Evolutionary conservation across 257 asterid genomes (phyloP).

Genomic region (Solanum dulcamara): DNA sequence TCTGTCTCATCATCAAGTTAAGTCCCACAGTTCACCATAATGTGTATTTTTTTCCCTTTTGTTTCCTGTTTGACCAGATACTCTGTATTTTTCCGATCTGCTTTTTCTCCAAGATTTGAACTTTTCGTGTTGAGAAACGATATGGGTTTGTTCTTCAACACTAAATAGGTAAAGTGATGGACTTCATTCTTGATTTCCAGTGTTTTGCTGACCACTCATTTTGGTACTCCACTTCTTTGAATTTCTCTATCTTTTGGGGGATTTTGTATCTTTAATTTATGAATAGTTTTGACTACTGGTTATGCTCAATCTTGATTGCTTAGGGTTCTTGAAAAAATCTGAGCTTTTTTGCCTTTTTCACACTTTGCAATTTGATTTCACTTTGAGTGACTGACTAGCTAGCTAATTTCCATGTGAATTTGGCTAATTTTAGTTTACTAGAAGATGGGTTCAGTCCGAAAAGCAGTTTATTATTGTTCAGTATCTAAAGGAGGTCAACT

Average conservation of each 20-base stretch:
- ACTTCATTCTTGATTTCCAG: not conserved
- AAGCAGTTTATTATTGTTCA: conserved; percentile 46
- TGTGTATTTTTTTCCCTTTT: not conserved
- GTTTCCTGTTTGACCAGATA: not conserved
- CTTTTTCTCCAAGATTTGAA: not conserved
- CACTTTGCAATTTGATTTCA: not conserved
- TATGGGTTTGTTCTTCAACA: not conserved
- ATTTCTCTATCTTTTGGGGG: not conserved
- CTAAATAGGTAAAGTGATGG: not conserved
- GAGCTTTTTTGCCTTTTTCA: not conserved
- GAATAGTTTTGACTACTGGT: not conserved
- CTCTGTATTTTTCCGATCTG: not conserved
- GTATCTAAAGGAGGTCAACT: conserved; percentile 44
- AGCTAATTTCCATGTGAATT: not conserved
- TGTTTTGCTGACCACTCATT: not conserved
- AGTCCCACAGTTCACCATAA: not conserved
- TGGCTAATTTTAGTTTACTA: not conserved
- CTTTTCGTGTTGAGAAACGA: not conserved
- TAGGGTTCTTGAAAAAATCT: not conserved
- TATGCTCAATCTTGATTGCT: not conserved
- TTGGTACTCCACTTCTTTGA: not conserved
- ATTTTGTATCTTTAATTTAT: not conserved
- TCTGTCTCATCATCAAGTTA: not conserved
- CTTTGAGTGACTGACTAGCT: not conserved
- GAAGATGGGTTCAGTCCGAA: not conserved